phyloP scores from a whole-genome alignment of 1,284 basidiomycete species.

The Hypsizygus ulmarius region DNA sequence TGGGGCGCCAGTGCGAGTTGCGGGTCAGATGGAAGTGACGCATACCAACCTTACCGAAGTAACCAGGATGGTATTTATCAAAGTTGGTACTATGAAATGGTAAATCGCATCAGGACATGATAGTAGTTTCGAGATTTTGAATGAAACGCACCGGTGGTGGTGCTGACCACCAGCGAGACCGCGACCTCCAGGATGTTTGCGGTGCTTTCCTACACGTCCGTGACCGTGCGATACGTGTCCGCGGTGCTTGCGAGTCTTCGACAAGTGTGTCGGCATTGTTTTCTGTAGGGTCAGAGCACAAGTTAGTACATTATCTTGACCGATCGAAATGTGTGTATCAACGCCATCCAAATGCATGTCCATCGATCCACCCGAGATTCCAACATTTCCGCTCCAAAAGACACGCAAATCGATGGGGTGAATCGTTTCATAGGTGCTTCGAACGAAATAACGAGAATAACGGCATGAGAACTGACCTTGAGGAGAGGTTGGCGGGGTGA shows the following conservation, averaged over 20 bases:
- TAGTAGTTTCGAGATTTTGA: not conserved
- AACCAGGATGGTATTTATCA: slow-evolving; percentile 97
- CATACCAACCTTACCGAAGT: slow-evolving; percentile 99
- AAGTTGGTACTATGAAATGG: slow-evolving; percentile 67
- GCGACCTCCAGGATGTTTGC: slow-evolving; percentile 99
- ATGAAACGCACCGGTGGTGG: slow-evolving; percentile 85
- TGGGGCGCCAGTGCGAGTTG: slow-evolving; percentile 89
- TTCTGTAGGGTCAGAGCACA: slow-evolving; percentile 31
- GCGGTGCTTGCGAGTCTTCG: slow-evolving; percentile 97
- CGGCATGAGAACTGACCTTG: slow-evolving; percentile 58
- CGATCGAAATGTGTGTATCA: slow-evolving; percentile 27
- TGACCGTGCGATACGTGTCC: slow-evolving; percentile 99
- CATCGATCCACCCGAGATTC: slow-evolving; percentile 36
- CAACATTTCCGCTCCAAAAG: slow-evolving; percentile 27
- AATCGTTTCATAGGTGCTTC: slow-evolving; percentile 3
- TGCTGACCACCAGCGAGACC: slow-evolving; percentile 99
- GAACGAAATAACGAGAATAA: slow-evolving; percentile 20
- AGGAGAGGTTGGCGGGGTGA: slow-evolving; percentile 49
- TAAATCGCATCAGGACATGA: slow-evolving; percentile 1
- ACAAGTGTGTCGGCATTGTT: slow-evolving; percentile 92
- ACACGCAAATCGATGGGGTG: slow-evolving; percentile 18
- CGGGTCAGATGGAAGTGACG: slow-evolving; percentile 95
- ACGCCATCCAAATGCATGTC: slow-evolving; percentile 44
- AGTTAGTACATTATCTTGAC: slow-evolving; percentile 18
- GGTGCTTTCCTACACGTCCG: slow-evolving; percentile 99